phyloP scores from a whole-genome alignment of 2,329 filamentous ascomycete species.

The Trichophyton simii region DNA sequence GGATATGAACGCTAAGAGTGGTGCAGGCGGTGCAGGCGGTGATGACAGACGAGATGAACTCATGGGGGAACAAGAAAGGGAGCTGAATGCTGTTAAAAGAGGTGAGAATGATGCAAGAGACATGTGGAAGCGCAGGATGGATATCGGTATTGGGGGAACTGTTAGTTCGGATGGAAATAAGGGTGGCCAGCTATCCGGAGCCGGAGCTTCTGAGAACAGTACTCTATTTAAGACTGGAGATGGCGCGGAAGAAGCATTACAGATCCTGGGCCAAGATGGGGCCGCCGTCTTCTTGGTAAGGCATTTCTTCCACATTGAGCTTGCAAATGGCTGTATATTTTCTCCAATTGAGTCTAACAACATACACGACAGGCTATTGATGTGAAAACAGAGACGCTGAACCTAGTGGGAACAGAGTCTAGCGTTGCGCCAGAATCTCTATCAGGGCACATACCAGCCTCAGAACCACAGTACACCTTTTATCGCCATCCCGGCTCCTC shows the following conservation, averaged over 20 bases:
- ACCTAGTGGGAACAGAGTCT: conserved; percentile 36
- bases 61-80: conserved; percentile 50
- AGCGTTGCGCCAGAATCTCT: conserved; percentile 35
- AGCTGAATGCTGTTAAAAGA: conserved; percentile 44
- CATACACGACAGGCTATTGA: conserved; percentile 25
- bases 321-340: background rate
- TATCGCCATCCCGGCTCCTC: conserved; percentile 42
- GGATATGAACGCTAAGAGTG: conserved; percentile 23
- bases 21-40: conserved; percentile 12
- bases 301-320: conserved; percentile 8
- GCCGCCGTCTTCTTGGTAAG: conserved; percentile 39
- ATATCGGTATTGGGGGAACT: conserved; percentile 35
- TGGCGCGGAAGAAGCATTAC: conserved; percentile 41
- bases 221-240: conserved; percentile 43
- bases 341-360: conserved; percentile 14
- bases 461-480: conserved; percentile 49
- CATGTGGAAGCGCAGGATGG: conserved; percentile 38
- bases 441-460: conserved; percentile 36
- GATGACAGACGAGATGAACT: conserved; percentile 34
- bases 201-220: conserved; percentile 16
- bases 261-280: conserved; percentile 21
- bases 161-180: conserved; percentile 13
- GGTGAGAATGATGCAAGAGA: conserved; percentile 46
- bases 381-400: conserved; percentile 42
- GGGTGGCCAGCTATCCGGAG: conserved; percentile 27